These are phyloP conservation scores for Calonectria pauciramosa DNA, from an alignment of 2,329 filamentous ascomycete species.

Conservation along the genomic window DNA sequence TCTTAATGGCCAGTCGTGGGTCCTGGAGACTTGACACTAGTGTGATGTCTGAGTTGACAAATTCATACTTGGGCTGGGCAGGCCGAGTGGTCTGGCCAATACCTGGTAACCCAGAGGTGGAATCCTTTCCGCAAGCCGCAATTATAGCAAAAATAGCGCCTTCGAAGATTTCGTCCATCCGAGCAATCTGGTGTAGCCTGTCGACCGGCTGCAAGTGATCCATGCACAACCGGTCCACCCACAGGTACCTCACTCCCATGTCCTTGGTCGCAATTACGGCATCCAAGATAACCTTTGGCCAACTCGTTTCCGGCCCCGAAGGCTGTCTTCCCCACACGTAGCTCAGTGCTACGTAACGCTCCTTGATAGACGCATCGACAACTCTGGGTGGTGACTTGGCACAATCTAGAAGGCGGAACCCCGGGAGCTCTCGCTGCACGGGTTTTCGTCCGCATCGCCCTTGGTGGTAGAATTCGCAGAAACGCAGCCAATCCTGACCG, in stretches of 20 bases:
- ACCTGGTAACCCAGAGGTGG: constrained; percentile 52
- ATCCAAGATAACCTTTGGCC: constrained; percentile 51
- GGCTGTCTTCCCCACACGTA: constrained; percentile 50
- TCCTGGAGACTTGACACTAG: constrained; percentile 51
- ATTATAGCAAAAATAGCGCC: constrained; percentile 54
- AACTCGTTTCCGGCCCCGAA: constrained; percentile 35
- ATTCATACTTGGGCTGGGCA: constrained; percentile 49
- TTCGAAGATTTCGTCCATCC: constrained; percentile 56
- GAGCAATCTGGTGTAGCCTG: constrained; percentile 47
- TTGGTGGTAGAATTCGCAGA: constrained; percentile 51
- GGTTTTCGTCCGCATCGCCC: constrained; percentile 49
- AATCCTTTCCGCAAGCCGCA: constrained; percentile 52
- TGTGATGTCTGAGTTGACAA: constrained; percentile 48
- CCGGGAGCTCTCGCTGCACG: constrained; percentile 42
- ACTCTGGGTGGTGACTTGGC: constrained; percentile 48
- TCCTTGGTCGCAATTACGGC: constrained; percentile 48
- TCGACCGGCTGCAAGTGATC: constrained; percentile 40
- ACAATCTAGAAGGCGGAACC: constrained; percentile 53
- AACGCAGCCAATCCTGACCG: constrained; percentile 51
- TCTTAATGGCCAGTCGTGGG: constrained; percentile 46
- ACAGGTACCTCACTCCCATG: constrained; percentile 53
- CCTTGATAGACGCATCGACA: constrained; percentile 45
- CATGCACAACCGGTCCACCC: constrained; percentile 56
- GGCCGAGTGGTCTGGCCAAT: constrained; percentile 46
- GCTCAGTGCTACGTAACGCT: constrained; percentile 51